Conservation (phyloP, 805 yeast genomes). For the Cyberlindnera mycetangii region DNA sequence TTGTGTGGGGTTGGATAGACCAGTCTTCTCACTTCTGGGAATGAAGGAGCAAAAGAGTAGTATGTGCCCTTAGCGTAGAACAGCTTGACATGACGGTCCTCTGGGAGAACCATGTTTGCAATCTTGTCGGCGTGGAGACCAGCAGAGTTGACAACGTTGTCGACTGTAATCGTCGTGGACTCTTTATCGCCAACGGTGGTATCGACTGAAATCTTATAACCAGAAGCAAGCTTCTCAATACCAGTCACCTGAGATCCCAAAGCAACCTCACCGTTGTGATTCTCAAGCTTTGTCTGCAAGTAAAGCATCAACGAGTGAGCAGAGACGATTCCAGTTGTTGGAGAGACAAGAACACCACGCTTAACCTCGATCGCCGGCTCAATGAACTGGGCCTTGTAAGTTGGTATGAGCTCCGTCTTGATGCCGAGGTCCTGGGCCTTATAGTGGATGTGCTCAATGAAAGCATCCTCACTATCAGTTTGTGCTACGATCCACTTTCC, state of each 20-base stretch:
- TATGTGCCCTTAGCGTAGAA: slow-evolving; percentile 86
- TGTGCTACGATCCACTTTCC: slow-evolving; percentile 93
- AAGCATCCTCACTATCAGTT: slow-evolving; percentile 56
- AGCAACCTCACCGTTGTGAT: slow-evolving; percentile 61
- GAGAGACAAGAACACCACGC: slow-evolving; percentile 63
- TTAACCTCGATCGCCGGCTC: slow-evolving; percentile 71
- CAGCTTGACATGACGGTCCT: slow-evolving; percentile 51
- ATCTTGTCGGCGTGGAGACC: slow-evolving; percentile 75
- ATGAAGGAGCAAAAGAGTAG: slow-evolving; percentile 50
- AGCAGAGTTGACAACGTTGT: slow-evolving; percentile 69
- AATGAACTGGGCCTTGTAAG: slow-evolving; percentile 38
- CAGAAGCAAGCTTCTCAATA: slow-evolving; percentile 25
- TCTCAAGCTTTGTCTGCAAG: slow-evolving; percentile 51
- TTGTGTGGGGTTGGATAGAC: slow-evolving; percentile 81
- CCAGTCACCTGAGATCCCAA: slow-evolving; percentile 55
- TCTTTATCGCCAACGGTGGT: slow-evolving; percentile 34
- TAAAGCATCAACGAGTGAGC: slow-evolving; percentile 75
- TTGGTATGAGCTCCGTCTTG: slow-evolving; percentile 55
- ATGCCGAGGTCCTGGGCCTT: slow-evolving; percentile 52
- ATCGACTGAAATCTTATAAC: slow-evolving; percentile 31
- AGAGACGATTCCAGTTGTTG: slow-evolving; percentile 80
- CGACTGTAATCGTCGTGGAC: slow-evolving; percentile 47
- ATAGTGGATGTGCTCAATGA: slow-evolving; percentile 49
- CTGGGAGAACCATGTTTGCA: slow-evolving; percentile 67
- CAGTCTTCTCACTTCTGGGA: slow-evolving; percentile 50